Evolutionary conservation across 805 yeast species (phyloP), one percentile per base, ranked within the genome.

Genomic region (Suhomyces sp.): DNA sequence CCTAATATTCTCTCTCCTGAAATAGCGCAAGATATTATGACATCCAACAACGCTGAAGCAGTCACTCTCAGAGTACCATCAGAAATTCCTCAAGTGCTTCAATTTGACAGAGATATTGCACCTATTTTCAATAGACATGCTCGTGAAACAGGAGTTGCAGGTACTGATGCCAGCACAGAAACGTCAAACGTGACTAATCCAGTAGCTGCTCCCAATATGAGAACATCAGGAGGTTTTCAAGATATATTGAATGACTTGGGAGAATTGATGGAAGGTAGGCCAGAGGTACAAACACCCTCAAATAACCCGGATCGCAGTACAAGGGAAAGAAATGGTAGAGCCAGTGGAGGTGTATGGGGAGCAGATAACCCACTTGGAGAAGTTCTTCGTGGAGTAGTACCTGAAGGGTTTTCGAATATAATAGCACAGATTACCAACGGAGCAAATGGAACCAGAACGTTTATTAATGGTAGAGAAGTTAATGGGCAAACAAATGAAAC

Each of bases 1-100:
- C 72, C 72, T 4, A 57, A 51, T 20, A 63, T 67, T 7, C 47
- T 65, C 23, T 63, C 58, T 10, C 66, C 59, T 14, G 70, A 65
- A 27, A 65, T 58, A 13, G 46, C 60, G n/a, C 70, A 61, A 34
- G 60, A 59, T 23, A 54, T 64, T 25, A 26, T 6, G 50, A 54
- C 54, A 9, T 14, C 16, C 24, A 16, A 6, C 25, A 16, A 18
- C 19, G 15, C 28, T 5, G 28, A 25, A 25, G 17, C 17, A 5
- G 6, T 25, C 6, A 18, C 28, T n/a, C n/a, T n/a, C n/a, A n/a
- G n/a, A n/a, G n/a, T n/a, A n/a, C n/a, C n/a, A n/a, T n/a, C n/a
- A n/a, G n/a, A n/a, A n/a, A n/a, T n/a, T n/a, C n/a, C n/a, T n/a
- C n/a, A n/a, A n/a, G n/a, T n/a, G n/a, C n/a, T n/a, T n/a, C n/a